Percentiles rank a stretch among this genome's conserved stretches.
Evolutionary conservation across 805 yeast species (phyloP).

Genomic region (Nakazawaea holstii): DNA sequence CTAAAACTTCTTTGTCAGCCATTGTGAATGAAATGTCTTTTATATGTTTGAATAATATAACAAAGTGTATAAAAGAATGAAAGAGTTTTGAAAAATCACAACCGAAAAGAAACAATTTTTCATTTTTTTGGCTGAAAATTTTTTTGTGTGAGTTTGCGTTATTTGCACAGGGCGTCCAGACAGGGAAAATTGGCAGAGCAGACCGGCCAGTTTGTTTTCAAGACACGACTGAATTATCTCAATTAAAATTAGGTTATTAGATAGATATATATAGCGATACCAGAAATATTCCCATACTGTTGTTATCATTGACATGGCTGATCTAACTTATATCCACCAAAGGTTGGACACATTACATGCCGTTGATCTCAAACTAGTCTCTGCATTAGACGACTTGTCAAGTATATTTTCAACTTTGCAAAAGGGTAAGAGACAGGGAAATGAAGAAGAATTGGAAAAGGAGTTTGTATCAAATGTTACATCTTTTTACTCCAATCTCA

Average conservation of each 20-base stretch:
- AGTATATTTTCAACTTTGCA: slow-evolving; percentile 36
- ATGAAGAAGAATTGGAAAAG: slow-evolving; percentile 15
- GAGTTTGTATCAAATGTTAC: slow-evolving; percentile 39
- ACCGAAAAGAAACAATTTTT: background rate
- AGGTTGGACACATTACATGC: slow-evolving; percentile 47
- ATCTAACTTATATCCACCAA: slow-evolving; percentile 33
- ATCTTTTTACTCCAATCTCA: slow-evolving; percentile 47
- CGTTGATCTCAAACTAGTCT: slow-evolving; percentile 46
- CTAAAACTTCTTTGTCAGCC: slow-evolving; percentile 94
- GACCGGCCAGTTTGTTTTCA: background rate
- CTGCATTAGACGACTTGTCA: slow-evolving; percentile 45
- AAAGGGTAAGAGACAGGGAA: slow-evolving; percentile 22
- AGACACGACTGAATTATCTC: background rate
- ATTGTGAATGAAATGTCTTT: slow-evolving; percentile 27
- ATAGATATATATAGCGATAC: background rate
- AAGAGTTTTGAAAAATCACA: background rate
- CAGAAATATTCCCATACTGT: background rate
- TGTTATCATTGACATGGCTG: slow-evolving; percentile 1
- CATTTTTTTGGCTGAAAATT: background rate
- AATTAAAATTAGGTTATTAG: background rate
- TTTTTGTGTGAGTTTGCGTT: slow-evolving; percentile 2
- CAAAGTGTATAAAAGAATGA: background rate
- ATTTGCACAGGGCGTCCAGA: background rate
- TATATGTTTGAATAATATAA: slow-evolving; percentile 1
- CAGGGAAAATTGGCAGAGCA: background rate